Base-by-base conservation (phyloP, 352 stramenopile genomes). In the Globisporangium abappressorium region DNA sequence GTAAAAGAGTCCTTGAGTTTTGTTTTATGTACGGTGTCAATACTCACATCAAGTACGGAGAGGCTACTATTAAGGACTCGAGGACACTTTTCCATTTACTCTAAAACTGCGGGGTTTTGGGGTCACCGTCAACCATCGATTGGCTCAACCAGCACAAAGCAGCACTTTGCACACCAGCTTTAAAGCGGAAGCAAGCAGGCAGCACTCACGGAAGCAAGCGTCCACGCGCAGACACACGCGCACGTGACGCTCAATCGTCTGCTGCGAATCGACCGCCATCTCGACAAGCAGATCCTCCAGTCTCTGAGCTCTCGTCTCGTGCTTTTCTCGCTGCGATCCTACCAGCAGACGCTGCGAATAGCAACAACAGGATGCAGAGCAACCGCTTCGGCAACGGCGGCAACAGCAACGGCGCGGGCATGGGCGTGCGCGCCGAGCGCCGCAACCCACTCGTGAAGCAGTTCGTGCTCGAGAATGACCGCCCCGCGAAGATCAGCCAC, bases 401-500 rank as follows among this genome's bases (percentile, higher is more conserved):
- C n/a, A n/a, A n/a, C n/a, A n/a, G 55, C 51, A 67, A 43, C 51
- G 41, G 58, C 59, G 66, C 57, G 36, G 53, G 38, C 15, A 69
- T 74, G 61, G 73, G 61, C 41, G 61, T 51, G 70, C 75, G 65
- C 66, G 77, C 75, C 74, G 81, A 92, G 76, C 83, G 85, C 66
- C 84, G 85, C 68, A 94, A 95, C 70, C 88, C 88, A 68, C 75
- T 93, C n/a, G 84, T 95, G 58, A 95, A 95, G 82, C 88, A 95
- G 70, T 84, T 95, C 63, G 88, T 95, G 73, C 81, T 94, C 20
- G 88, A 95, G 73, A 95, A 95, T 67, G 88, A 93, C 74, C 86
- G 86, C 1, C 88, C 88, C n/a, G 85, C 85, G 59, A 97, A 98
- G 78, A 99, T 99, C 75, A 97, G 88, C 59, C 95, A 99, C 76